A percentile compares a stretch with the other conserved stretches of the same genome.
phyloP scores from a whole-genome alignment of 1,284 basidiomycete species.

The Mrakiaceae sp. region DNA sequence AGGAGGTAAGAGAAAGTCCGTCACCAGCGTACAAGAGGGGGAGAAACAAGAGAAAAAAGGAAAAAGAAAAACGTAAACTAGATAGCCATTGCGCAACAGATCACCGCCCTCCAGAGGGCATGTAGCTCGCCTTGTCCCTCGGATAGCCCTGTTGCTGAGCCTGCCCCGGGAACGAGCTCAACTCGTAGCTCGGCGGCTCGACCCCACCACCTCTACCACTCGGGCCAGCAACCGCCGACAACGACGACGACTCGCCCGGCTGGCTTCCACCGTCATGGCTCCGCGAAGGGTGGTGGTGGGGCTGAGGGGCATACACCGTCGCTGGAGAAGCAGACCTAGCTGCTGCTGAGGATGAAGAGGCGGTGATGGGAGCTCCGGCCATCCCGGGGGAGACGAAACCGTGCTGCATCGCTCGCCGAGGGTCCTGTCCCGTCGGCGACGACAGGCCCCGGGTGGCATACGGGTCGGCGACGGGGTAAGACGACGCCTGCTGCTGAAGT shows the following conservation, averaged over 20 bases:
- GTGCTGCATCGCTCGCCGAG: conserved; percentile 6
- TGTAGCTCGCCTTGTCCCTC: conserved; percentile 1
- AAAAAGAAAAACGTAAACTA: neutral
- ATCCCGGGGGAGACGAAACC: conserved; percentile 4
- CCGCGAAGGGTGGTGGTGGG: neutral
- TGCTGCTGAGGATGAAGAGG: neutral
- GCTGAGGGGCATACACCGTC: neutral
- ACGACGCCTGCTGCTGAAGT: neutral
- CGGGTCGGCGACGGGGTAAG: neutral
- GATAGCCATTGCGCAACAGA: neutral
- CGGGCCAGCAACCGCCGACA: neutral
- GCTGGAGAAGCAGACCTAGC: neutral
- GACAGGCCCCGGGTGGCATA: neutral
- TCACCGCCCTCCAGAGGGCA: neutral
- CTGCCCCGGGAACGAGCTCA: conserved; percentile 3
- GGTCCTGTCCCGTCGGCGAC: neutral
- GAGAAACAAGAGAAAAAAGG: too few relatives aligned
- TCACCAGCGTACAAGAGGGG: neutral
- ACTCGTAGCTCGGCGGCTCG: conserved; percentile 11
- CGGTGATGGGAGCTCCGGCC: neutral
- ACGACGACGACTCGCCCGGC: neutral
- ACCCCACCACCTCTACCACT: neutral
- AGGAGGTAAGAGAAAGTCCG: neutral
- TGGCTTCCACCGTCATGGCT: conserved; percentile 1
- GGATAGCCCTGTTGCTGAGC: neutral